Evolutionary conservation across 192 early-diverging fungal species (phyloP).

Genomic region (Mortierella antarctica): DNA sequence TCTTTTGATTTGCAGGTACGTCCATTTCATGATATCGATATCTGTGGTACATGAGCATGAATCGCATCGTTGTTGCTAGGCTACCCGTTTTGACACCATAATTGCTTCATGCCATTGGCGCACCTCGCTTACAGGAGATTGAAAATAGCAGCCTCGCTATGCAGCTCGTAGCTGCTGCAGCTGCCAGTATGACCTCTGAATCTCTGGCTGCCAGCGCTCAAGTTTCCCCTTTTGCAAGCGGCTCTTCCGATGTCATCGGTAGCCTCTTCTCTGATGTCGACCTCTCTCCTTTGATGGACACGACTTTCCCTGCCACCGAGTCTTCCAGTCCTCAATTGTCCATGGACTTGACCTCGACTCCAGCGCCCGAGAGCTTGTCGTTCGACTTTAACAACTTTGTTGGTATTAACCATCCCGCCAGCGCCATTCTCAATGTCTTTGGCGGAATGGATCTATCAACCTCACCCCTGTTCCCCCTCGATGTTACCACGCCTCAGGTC

Average conservation of each 20-base stretch:
- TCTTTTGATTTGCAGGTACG: conserved; percentile 32
- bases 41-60: not conserved
- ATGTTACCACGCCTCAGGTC: conserved; percentile 33
- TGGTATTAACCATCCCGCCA: not conserved
- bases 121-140: conserved; percentile 13
- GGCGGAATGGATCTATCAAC: not conserved
- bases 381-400: conserved; percentile 33
- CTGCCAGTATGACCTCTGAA: conserved; percentile 27
- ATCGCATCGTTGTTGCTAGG: not conserved
- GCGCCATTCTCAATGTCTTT: not conserved
- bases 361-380: conserved; percentile 25
- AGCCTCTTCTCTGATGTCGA: conserved; percentile 51
- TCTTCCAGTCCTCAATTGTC: conserved; percentile 20
- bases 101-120: too few relatives aligned
- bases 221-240: conserved; percentile 24
- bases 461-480: conserved; percentile 7
- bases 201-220: conserved; percentile 13
- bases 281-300: conserved; percentile 41
- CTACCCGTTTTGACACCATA: not conserved
- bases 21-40: not conserved
- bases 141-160: conserved; percentile 32
- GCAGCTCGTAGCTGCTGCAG: conserved; percentile 40
- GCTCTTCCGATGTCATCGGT: conserved; percentile 25
- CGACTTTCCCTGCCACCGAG: conserved; percentile 13
- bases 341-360: conserved; percentile 24